Evolutionary conservation across 2,329 filamentous ascomycete genomes (phyloP), one percentile per base, ranked within the genome.

Genomic region (Arthrinium puccinioides): DNA sequence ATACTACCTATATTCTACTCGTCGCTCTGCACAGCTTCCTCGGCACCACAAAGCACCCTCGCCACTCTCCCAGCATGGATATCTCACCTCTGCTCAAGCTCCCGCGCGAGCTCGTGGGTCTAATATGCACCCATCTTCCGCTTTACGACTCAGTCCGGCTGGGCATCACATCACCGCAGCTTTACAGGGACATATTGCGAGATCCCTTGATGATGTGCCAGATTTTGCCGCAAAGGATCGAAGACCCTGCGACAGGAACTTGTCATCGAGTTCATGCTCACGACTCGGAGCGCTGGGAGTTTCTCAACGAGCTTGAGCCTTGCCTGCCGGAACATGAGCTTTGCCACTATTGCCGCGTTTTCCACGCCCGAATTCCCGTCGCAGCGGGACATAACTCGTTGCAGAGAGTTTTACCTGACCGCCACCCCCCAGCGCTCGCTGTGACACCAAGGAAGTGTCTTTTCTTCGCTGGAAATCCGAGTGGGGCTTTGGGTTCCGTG

Each of bases 401-500:
- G n/a, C n/a, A n/a, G n/a, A n/a, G n/a, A n/a, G n/a, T n/a, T n/a
- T n/a, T n/a, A n/a, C n/a, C n/a, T n/a, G n/a, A n/a, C n/a, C n/a
- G n/a, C n/a, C n/a, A n/a, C n/a, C n/a, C n/a, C 21, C 32, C 7
- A 36, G 26, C 15, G 13, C 18, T 9, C 36, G 30, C 3, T 44
- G 42, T 23, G 28, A 44, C 11, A 23, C 24, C 16, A 41, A 44
- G 20, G 42, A 44, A 9, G 39, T 41, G 6, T 18, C 21, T 5
- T 36, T 44, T 11, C 39, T 32, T 9, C 36, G 42, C 10, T 41
- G 39, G 35, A 33, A 32, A 11, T 18, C 21, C 4, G 20, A 41
- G 5, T 44, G 42, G 42, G 42, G 42, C 4, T 36, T 44, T n/a
- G 42, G 36, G 4, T 44, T 44, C 25, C 32, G 32, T 14, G 42